phyloP scores from a whole-genome alignment of 352 stramenopile genomes.

The Peronospora belbahrii region DNA sequence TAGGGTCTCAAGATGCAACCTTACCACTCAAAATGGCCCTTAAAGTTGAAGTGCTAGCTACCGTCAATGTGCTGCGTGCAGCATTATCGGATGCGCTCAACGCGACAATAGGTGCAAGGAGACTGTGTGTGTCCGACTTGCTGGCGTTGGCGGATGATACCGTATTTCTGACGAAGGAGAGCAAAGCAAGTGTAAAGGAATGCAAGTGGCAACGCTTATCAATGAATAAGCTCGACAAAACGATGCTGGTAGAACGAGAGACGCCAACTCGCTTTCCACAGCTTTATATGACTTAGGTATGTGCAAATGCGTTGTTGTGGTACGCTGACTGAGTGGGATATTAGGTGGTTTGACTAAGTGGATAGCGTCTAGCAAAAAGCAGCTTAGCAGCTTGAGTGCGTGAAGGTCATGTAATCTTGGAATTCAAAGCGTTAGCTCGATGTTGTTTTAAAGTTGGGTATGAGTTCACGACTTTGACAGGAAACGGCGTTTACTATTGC shows the following conservation, averaged over 20 bases:
- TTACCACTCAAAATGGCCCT: slow-evolving; percentile 46
- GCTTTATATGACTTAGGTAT: slow-evolving; percentile 23
- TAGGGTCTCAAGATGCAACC: slow-evolving; percentile 43
- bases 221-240: slow-evolving; percentile 30
- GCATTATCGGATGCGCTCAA: slow-evolving; percentile 52
- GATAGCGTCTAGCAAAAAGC: not conserved
- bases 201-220: slow-evolving; percentile 48
- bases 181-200: slow-evolving; percentile 26
- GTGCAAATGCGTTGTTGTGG: not conserved
- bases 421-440: too few relatives aligned
- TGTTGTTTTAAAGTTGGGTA: too few relatives aligned
- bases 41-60: slow-evolving; percentile 27
- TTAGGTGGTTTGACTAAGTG: slow-evolving; percentile 1
- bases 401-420: slow-evolving; percentile 16
- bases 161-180: slow-evolving; percentile 33
- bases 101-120: slow-evolving; percentile 12
- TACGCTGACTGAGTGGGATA: not conserved
- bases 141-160: slow-evolving; percentile 40
- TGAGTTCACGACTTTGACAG: too few relatives aligned
- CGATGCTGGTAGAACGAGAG: slow-evolving; percentile 19
- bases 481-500: too few relatives aligned
- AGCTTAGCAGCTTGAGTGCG: not conserved
- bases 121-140: slow-evolving; percentile 31
- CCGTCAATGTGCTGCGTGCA: slow-evolving; percentile 43
- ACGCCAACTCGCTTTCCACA: slow-evolving; percentile 31